Percentiles rank a stretch among this genome's conserved stretches.
phyloP scores from a whole-genome alignment of 2,329 filamentous ascomycete genomes.

The Aspergillus novoparasiticus region DNA sequence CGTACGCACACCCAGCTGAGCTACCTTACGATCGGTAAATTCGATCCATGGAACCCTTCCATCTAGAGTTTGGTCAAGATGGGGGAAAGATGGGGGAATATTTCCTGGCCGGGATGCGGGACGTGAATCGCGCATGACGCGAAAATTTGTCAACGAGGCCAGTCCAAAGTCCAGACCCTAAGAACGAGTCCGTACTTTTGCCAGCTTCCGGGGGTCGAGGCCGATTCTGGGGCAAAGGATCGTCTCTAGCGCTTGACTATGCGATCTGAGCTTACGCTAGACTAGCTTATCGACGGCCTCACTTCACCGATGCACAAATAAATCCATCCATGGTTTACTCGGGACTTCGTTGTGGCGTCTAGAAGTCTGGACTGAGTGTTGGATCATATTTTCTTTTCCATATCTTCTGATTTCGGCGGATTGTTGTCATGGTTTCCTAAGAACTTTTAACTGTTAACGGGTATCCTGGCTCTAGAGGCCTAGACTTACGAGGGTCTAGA shows the following conservation, averaged over 20 bases:
- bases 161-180: background rate
- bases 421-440: background rate
- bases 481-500: background rate
- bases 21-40: background rate
- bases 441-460: background rate
- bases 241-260: conserved; percentile 5
- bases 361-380: background rate
- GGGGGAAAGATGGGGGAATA: background rate
- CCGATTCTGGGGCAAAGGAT: conserved; percentile 9
- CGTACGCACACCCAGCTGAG: background rate
- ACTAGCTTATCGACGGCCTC: conserved; percentile 15
- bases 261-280: conserved; percentile 16
- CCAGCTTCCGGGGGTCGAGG: background rate
- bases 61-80: background rate
- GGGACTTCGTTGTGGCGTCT: background rate
- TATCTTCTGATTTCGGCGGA: background rate
- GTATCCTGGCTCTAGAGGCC: background rate
- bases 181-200: conserved; percentile 11
- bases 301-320: conserved; percentile 9
- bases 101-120: background rate
- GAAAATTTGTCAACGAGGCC: background rate
- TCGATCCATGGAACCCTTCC: background rate
- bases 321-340: background rate
- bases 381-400: background rate
- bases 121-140: background rate